Base-by-base conservation (phyloP, 495 filamentous ascomycete genomes). In the Parachaetomium inaequale region DNA sequence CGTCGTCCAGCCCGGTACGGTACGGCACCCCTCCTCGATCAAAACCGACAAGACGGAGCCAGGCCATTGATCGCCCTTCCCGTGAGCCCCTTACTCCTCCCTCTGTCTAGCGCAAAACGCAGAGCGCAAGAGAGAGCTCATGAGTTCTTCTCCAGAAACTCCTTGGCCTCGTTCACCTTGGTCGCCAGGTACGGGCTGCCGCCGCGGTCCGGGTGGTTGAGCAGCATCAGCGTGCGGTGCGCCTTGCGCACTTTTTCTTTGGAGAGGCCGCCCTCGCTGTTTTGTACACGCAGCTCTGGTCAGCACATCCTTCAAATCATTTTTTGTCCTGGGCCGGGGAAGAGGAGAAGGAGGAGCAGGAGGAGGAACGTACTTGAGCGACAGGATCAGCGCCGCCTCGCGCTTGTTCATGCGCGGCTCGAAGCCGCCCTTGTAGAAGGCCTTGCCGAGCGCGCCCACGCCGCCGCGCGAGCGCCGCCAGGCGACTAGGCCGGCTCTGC, bases 91-190 rank as follows among this genome's bases (percentile, higher is more conserved):
- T 14, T 17, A 36, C 34, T 12, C 34, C 34, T 2, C 3, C 4
- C 34, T 11, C 10, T 11, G 5, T 2, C n/a, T 10, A 17, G 36
- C 12, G 14, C 2, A 15, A 2, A 5, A 15, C 12, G 36, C 14
- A 15, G 10, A 25, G 25, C 25, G 3, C 19, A 55, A 23, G 32
- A 23, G 23, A 12, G 0, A 32, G 19, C 21, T 62, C 23, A 51
- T 31, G 42, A 0, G 17, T 51, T 79, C 78, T 96, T 98, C 74
- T 98, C 93, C 68, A 98, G 71, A 65, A 97, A 88, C 74, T 98
- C 93, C 75, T 98, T 98, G 43, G 93, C 93, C 75, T 98, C 93
- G 75, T 98, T 98, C 72, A 98, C 89, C 74, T 98, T 98, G 49
- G 92, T 96, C 10, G 94, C 94, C 58, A 98, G 74, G 74, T 97